Evolutionary conservation across 176 grass and related monocot genomes (phyloP).

Genomic region (Eleusine indica): DNA sequence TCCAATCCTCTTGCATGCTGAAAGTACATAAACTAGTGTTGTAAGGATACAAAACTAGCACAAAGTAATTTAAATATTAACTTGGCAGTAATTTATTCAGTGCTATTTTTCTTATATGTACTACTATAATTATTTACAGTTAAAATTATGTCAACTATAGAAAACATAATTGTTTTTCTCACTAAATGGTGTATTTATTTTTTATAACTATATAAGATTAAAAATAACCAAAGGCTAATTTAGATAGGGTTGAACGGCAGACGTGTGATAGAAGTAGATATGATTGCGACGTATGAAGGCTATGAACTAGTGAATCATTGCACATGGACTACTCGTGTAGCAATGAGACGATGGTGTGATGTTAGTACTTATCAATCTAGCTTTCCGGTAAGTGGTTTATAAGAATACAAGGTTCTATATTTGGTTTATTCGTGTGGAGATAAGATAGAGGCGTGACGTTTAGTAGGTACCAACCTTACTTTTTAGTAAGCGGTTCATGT

Average conservation of each 20-base stretch:
- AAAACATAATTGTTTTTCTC: not conserved
- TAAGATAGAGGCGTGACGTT: no score
- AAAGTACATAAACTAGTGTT: not conserved
- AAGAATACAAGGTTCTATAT: no score
- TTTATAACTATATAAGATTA: not conserved
- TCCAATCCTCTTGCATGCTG: not conserved
- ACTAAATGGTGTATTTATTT: not conserved
- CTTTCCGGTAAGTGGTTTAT: not conserved
- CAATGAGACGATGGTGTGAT: not conserved
- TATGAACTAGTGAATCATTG: no score
- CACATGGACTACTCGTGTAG: not conserved
- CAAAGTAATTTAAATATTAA: not conserved
- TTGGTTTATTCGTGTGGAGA: no score
- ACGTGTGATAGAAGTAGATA: not conserved
- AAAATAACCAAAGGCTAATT: not conserved
- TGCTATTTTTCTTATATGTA: not conserved
- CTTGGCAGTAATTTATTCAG: not conserved
- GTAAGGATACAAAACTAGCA: not conserved
- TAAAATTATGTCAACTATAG: not conserved
- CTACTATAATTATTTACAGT: not conserved
- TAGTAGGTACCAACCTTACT: no score
- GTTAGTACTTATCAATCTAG: no score
- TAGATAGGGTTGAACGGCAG: not conserved
- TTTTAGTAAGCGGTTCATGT: no score
- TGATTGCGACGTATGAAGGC: not conserved